These are phyloP conservation scores for Ophiostoma pallidulum DNA, from an alignment of 2,329 filamentous ascomycete genomes.

Conservation along the genomic window DNA sequence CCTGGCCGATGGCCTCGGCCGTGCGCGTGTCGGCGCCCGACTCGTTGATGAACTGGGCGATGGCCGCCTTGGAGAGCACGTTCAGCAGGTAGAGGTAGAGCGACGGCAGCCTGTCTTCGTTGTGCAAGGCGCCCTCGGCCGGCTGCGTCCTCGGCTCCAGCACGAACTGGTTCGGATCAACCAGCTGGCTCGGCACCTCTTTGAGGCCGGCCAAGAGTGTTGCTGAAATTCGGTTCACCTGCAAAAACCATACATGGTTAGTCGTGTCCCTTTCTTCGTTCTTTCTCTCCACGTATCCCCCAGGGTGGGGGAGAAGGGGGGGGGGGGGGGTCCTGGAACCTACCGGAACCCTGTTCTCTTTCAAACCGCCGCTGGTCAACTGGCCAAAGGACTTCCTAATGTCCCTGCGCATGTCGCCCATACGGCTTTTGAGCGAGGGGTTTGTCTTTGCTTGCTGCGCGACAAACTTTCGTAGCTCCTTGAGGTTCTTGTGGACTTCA, in stretches of 20 bases:
- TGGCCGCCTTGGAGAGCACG: slow-evolving; percentile 57
- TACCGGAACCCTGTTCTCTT: slow-evolving; percentile 38
- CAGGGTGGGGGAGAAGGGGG: too few relatives aligned
- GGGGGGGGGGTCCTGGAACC: background rate
- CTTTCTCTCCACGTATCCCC: too few relatives aligned
- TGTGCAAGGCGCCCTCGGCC: slow-evolving; percentile 31
- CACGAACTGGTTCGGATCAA: slow-evolving; percentile 46
- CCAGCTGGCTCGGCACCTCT: slow-evolving; percentile 36
- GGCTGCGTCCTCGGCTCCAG: slow-evolving; percentile 29
- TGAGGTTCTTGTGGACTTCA: slow-evolving; percentile 60
- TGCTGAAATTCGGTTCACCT: slow-evolving; percentile 39
- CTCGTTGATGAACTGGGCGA: slow-evolving; percentile 57
- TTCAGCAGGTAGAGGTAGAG: slow-evolving; percentile 65
- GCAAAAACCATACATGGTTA: background rate
- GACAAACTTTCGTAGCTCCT: slow-evolving; percentile 40
- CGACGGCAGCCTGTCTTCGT: slow-evolving; percentile 41
- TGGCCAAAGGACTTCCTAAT: slow-evolving; percentile 67
- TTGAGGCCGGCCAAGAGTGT: slow-evolving; percentile 43
- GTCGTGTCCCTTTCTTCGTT: too few relatives aligned
- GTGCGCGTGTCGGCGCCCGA: slow-evolving; percentile 47
- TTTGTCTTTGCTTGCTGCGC: slow-evolving; percentile 45
- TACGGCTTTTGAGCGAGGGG: slow-evolving; percentile 49
- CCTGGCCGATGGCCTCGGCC: slow-evolving; percentile 64
- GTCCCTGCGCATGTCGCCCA: slow-evolving; percentile 63
- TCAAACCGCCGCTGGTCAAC: slow-evolving; percentile 45